Base-by-base conservation (phyloP, 1,139 yeast species). In the Candida smagusa region DNA sequence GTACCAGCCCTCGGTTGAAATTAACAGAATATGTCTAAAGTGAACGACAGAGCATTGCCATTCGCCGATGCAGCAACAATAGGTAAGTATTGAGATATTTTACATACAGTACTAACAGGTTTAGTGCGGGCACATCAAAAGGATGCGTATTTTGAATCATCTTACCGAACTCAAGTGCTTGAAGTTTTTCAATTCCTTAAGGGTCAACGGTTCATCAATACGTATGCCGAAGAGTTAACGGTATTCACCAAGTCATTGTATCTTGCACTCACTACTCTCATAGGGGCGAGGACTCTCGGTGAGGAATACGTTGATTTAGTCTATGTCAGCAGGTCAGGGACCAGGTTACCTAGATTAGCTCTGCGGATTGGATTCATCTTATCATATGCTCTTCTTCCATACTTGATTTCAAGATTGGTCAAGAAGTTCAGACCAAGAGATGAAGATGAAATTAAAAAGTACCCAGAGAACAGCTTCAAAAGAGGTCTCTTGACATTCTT, bases 231-330 rank as follows among this genome's bases (percentile, higher is more conserved):
- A 35, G 88, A 84, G 49, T 68, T 89, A 21, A 65, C 81, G 1
- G 72, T 79, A 0, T 59, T 67, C 2, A 77, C 85, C 4, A 77
- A 81, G 39, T 61, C 82, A 2, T 37, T 81, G 1, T 89, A 90
- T 52, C 65, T 87, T 22, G 65, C 72, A 2, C 63, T 87, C 28
- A 90, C 97, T 0, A 88, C 96, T 0, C 58, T 84, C 11, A 45
- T 78, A 4, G 92, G 94, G 0, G 79, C 87, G 4, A 69, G 94
- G 40, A 90, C 97, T 0, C 64, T 90, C 25, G 98, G 98, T 0
- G 97, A 90, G 56, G 97, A 92, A 59, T 90, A 90, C 58, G 92
- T 90, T 12, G 96, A 90, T 59, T 65, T 90, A 41, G 66, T 84
- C 12, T 87, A 88, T 52, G 85, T 86, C 6, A 72, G 57, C 41